Base-by-base conservation (phyloP, 192 early-diverging fungal species). In the Coemansia sp. region DNA sequence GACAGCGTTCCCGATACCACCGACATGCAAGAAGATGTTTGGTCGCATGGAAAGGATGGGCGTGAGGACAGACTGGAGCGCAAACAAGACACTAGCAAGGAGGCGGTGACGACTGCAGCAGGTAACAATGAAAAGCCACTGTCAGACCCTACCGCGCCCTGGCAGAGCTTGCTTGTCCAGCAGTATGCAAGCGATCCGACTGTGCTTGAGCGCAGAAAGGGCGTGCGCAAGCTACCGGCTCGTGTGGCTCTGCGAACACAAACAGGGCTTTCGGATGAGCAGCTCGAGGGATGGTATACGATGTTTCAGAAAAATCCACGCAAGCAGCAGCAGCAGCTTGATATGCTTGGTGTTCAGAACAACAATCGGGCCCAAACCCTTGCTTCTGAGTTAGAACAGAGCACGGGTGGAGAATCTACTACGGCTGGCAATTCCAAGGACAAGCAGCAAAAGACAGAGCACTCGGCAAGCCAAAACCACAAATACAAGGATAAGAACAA, bases 231-330 rank as follows among this genome's bases (percentile, higher is more conserved):
- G 40, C 77, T 81, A 4, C 56, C 78, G 9, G 70, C 78, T 36
- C 67, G 94, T 30, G 73, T 57, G 25, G 52, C 53, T 11, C 65
- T 97, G 17, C 75, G 81, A 15, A 66, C 79, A 25, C 58, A 78
- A 50, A 91, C 91, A 3, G 78, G 82, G 18, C 81, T 91, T 80
- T 86, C 82, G 5, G 87, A 94, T 52, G 92, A 97, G 63, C 92
- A 95, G 69, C 70, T 97, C 5, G 91, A 94, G 56, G 94, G 94
- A 26, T 97, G 94, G 94, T 83, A 72, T 30, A 80, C 80, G 14
- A 95, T 97, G 93, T 85, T 91, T 56, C 70, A 75, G 37, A 73
- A 90, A 38, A 90, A 92, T 55, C 87, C 90, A 9, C 67, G 75
- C 34, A 85, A 85, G 57, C 74, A 89, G 22, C 58, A 60, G 32